phyloP scores from a whole-genome alignment of 805 yeast genomes.

The Wickerhamiella domercqiae region DNA sequence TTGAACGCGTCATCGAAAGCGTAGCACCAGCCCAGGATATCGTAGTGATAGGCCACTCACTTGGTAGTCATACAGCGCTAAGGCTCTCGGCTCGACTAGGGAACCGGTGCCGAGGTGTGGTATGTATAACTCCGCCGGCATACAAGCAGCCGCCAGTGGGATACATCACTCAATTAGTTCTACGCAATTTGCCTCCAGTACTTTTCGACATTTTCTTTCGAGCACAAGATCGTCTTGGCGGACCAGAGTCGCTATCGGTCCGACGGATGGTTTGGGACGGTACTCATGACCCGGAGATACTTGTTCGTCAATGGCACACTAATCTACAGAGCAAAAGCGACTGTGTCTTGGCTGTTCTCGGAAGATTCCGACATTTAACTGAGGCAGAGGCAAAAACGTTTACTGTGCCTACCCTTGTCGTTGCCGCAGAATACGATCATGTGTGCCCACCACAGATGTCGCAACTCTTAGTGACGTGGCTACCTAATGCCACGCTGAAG shows the following conservation, averaged over 20 bases:
- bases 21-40: not conserved
- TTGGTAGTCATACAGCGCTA: slow-evolving; percentile 45
- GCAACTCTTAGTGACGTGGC: slow-evolving; percentile 21
- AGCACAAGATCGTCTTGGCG: slow-evolving; percentile 45
- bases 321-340: slow-evolving; percentile 46
- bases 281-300: slow-evolving; percentile 26
- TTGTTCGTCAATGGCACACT: slow-evolving; percentile 50
- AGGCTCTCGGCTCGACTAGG: slow-evolving; percentile 12
- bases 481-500: slow-evolving; percentile 9
- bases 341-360: slow-evolving; percentile 38
- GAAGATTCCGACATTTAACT: slow-evolving; percentile 34
- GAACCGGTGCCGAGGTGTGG: slow-evolving; percentile 20
- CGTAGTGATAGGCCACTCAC: slow-evolving; percentile 49
- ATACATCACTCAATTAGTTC: slow-evolving; percentile 10
- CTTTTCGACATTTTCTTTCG: slow-evolving; percentile 40
- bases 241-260: slow-evolving; percentile 47
- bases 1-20: too few species aligned
- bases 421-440: slow-evolving; percentile 44
- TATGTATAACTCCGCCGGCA: slow-evolving; percentile 25
- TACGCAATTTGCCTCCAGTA: slow-evolving; percentile 19
- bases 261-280: slow-evolving; percentile 32
- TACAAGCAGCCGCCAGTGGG: slow-evolving; percentile 7
- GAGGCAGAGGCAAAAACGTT: slow-evolving; percentile 30
- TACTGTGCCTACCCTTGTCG: slow-evolving; percentile 34
- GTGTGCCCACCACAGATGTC: slow-evolving; percentile 36